These are phyloP conservation scores for Aspergillus jensenii DNA, from an alignment of 2,329 filamentous ascomycete species.

Conservation along the genomic window DNA sequence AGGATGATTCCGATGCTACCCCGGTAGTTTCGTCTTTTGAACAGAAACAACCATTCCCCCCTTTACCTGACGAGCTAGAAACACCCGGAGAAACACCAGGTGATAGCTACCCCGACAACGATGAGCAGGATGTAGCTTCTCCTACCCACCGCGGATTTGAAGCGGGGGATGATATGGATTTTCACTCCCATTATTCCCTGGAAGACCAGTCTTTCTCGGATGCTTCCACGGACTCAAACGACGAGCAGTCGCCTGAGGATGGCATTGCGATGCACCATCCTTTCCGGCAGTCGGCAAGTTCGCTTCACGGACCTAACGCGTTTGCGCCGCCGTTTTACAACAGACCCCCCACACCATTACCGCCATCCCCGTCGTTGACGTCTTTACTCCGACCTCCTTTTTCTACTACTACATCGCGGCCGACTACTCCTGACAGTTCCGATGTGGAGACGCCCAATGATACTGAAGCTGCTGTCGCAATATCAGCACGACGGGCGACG, in stretches of 20 bases:
- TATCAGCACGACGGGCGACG: constrained; percentile 57
- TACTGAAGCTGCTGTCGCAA: constrained; percentile 60
- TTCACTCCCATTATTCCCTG: constrained; percentile 47
- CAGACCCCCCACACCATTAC: constrained; percentile 88
- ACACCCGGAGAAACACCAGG: constrained; percentile 12
- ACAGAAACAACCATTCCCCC: constrained; percentile 36
- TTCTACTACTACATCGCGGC: constrained; percentile 70
- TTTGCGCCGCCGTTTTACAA: constrained; percentile 93
- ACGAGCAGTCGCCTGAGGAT: constrained; percentile 29
- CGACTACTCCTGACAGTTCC: constrained; percentile 87
- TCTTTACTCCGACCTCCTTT: constrained; percentile 77
- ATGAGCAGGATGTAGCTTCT: constrained; percentile 29
- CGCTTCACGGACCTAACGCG: constrained; percentile 43
- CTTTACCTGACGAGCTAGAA: constrained; percentile 27
- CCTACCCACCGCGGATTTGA: constrained; percentile 29
- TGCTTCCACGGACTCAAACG: constrained; percentile 31
- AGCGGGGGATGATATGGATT: constrained; percentile 41
- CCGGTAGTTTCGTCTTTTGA: constrained; percentile 20
- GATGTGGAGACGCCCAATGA: constrained; percentile 73
- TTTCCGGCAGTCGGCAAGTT: constrained; percentile 42
- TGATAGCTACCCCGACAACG: constrained; percentile 23
- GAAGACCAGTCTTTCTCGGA: constrained; percentile 40
- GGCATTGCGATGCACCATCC: constrained; percentile 36
- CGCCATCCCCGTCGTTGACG: constrained; percentile 87
- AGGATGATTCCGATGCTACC: constrained; percentile 10